phyloP scores from a whole-genome alignment of 108 stramenopile genomes.

The Skeletonema potamos region DNA sequence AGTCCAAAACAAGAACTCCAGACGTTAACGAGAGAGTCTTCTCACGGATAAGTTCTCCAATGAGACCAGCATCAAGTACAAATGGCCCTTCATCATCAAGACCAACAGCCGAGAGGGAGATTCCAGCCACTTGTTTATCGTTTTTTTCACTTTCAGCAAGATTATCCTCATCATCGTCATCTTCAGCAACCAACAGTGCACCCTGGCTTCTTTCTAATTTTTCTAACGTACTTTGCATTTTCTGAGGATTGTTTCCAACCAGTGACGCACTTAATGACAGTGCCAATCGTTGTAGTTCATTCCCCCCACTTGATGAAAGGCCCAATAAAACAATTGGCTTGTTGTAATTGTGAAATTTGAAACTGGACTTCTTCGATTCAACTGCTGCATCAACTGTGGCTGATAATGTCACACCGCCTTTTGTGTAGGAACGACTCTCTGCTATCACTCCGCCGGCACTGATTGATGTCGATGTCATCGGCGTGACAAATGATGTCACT shows the following conservation, averaged over 20 bases:
- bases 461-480: background rate
- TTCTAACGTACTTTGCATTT: slow-evolving; percentile 16
- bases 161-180: slow-evolving; percentile 5
- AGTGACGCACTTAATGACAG: slow-evolving; percentile 45
- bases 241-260: slow-evolving; percentile 11
- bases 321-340: slow-evolving; percentile 84
- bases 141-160: background rate
- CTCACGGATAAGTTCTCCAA: slow-evolving; percentile 27
- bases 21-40: slow-evolving; percentile 32
- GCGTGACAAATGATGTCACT: slow-evolving; percentile 2
- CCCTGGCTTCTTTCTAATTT: slow-evolving; percentile 40
- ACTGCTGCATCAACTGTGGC: slow-evolving; percentile 2
- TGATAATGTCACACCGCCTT: background rate
- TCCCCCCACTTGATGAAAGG: slow-evolving; percentile 46
- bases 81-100: slow-evolving; percentile 48
- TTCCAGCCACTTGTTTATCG: slow-evolving; percentile 16
- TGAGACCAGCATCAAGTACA: slow-evolving; percentile 27
- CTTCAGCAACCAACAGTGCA: slow-evolving; percentile 27
- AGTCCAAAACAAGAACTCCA: slow-evolving; percentile 70
- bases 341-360: slow-evolving; percentile 61
- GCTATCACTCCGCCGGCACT: slow-evolving; percentile 1
- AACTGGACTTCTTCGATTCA: slow-evolving; percentile 8
- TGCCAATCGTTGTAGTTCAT: slow-evolving; percentile 74
- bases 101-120: slow-evolving; percentile 40
- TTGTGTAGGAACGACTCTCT: background rate